phyloP scores from a whole-genome alignment of 495 filamentous ascomycete species.

The Penicillium cosmopolitanum region DNA sequence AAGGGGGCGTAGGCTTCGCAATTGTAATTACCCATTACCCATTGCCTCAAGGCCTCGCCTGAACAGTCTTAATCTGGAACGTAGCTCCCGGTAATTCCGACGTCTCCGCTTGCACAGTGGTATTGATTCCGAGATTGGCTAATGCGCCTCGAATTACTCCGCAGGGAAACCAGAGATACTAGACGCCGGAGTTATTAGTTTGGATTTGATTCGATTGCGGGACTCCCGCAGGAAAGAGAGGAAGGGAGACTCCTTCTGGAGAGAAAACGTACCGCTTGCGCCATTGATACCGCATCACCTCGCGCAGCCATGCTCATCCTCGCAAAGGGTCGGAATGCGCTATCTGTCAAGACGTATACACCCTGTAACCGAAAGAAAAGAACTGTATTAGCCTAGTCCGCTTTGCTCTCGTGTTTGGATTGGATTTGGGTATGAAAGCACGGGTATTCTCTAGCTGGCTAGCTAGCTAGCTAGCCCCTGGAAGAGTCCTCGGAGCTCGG shows the following conservation, averaged over 20 bases:
- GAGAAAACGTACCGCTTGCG: conserved; percentile 82
- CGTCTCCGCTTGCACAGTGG: conserved; percentile 86
- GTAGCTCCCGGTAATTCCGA: conserved; percentile 84
- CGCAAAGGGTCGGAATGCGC: conserved; percentile 83
- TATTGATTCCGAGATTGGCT: conserved; percentile 85
- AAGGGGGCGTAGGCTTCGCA: background rate
- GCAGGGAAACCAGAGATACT: conserved; percentile 95
- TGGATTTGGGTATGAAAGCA: no score
- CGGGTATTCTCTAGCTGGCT: no score
- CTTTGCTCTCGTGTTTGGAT: no score
- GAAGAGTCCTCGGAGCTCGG: no score
- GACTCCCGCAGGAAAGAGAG: no score
- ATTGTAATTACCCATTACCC: no score
- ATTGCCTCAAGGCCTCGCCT: conserved; percentile 53
- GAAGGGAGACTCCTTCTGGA: no score
- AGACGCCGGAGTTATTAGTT: conserved; percentile 3
- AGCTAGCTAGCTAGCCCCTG: no score
- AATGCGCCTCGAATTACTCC: conserved; percentile 88
- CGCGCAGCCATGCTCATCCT: conserved; percentile 82
- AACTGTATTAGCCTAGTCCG: background rate
- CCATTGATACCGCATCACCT: conserved; percentile 69
- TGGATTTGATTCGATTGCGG: no score
- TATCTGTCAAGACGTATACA: conserved; percentile 95
- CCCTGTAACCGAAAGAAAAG: conserved; percentile 54
- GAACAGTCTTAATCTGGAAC: conserved; percentile 92